Percentiles rank a stretch among this genome's conserved stretches.
These are phyloP conservation scores for Auxenochlorella pyrenoidosa DNA, from an alignment of 139 green algal genomes.

Conservation along the genomic window DNA sequence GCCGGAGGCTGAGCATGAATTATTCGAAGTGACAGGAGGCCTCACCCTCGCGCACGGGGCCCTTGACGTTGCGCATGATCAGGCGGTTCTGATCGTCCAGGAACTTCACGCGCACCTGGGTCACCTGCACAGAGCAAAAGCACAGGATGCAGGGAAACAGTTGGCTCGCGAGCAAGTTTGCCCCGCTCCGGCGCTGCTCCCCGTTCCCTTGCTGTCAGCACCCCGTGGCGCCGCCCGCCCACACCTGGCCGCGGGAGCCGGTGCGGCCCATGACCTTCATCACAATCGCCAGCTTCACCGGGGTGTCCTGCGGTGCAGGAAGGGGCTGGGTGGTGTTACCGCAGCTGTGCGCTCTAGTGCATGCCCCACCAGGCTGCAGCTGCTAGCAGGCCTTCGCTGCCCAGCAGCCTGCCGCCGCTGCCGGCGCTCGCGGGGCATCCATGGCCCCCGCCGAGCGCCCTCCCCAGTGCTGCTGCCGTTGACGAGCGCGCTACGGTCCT, in stretches of 20 bases:
- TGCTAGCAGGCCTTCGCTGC: no score
- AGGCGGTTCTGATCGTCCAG: slow-evolving; percentile 97
- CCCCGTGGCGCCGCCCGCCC: neutral
- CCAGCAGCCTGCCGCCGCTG: no score
- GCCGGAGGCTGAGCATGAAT: neutral
- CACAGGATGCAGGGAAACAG: neutral
- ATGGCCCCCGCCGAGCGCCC: no score
- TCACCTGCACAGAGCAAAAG: slow-evolving; percentile 79
- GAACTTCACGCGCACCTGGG: slow-evolving; percentile 99
- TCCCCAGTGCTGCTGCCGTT: no score
- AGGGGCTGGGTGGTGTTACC: neutral
- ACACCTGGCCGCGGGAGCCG: slow-evolving; percentile 95
- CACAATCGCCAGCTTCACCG: slow-evolving; percentile 98
- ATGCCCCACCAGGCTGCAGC: no score
- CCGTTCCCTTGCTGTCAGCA: no score
- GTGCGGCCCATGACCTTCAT: slow-evolving; percentile 99
- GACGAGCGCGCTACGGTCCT: no score
- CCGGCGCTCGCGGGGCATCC: no score
- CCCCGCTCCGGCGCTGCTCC: no score
- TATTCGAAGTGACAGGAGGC: neutral
- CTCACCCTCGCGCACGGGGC: slow-evolving; percentile 96
- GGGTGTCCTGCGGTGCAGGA: slow-evolving; percentile 73
- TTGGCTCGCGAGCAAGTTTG: no score
- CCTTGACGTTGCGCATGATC: slow-evolving; percentile 99
- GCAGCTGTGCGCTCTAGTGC: no score